phyloP scores from a whole-genome alignment of 139 green algal species.

The Dunaliella primolecta region DNA sequence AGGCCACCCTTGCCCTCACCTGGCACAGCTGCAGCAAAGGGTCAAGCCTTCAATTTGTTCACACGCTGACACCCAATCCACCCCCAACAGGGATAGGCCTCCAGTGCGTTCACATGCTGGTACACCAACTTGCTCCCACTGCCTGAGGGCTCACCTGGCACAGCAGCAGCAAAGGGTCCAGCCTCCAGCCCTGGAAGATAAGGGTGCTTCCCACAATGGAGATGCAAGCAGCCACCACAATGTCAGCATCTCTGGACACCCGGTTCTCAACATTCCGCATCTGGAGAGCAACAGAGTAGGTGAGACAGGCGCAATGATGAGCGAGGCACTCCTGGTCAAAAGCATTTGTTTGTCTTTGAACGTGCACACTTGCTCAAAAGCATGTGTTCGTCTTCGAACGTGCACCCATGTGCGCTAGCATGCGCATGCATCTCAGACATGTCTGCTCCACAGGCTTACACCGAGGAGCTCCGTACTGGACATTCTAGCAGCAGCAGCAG shows the following conservation, averaged over 20 bases:
- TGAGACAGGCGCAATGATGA: neutral
- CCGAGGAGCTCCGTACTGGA: neutral
- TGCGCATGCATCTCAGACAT: neutral
- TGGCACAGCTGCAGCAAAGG: neutral
- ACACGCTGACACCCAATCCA: neutral
- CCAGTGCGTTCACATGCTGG: neutral
- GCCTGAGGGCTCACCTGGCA: constrained; percentile 42
- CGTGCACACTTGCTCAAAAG: neutral
- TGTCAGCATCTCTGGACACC: constrained; percentile 60
- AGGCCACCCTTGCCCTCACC: too few relatives aligned
- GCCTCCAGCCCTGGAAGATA: constrained; percentile 71
- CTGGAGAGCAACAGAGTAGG: constrained; percentile 23
- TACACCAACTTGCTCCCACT: neutral
- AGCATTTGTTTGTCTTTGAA: neutral
- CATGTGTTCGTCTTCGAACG: neutral
- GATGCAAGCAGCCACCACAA: constrained; percentile 65
- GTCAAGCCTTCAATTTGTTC: neutral
- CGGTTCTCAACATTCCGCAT: constrained; percentile 51
- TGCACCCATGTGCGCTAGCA: neutral
- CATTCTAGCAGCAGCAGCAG: too few relatives aligned
- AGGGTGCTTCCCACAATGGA: constrained; percentile 63
- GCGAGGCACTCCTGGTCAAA: neutral
- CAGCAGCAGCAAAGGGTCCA: constrained; percentile 66
- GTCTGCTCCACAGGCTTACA: neutral
- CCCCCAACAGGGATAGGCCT: neutral